These are phyloP conservation scores for Debaryomyces singareniensis DNA, from an alignment of 1,139 yeast species.

Conservation along the genomic window DNA sequence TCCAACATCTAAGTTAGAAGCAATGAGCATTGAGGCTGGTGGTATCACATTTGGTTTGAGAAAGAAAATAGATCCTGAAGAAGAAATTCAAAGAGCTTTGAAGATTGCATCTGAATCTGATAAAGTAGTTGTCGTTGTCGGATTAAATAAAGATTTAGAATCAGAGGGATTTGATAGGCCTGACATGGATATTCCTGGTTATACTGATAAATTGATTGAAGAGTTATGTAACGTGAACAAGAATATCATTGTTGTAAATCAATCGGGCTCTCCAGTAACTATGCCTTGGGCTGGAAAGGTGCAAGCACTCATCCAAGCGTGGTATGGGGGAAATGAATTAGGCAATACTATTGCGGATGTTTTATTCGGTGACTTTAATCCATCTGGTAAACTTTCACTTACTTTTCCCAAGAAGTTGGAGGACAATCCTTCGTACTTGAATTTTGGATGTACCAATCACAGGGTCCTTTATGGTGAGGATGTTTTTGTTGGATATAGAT, in stretches of 20 bases:
- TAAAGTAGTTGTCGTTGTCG: slow-evolving; percentile 45
- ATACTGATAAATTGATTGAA: slow-evolving; percentile 50
- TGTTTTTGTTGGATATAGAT: slow-evolving; percentile 48
- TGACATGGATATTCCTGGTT: slow-evolving; percentile 53
- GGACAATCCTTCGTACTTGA: slow-evolving; percentile 34
- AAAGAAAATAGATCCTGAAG: no score
- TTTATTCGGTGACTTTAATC: slow-evolving; percentile 52
- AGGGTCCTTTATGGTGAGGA: no score
- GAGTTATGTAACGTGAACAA: slow-evolving; percentile 42
- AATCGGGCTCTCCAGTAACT: slow-evolving; percentile 53
- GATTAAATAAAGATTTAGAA: slow-evolving; percentile 56
- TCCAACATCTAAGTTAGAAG: no score
- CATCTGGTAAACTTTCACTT: slow-evolving; percentile 59
- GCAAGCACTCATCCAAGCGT: slow-evolving; percentile 48
- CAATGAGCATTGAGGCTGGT: no score
- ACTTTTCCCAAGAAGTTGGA: slow-evolving; percentile 46
- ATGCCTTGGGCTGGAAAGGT: slow-evolving; percentile 56
- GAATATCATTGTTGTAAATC: slow-evolving; percentile 54
- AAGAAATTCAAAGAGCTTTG: background rate
- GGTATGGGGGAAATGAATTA: slow-evolving; percentile 53
- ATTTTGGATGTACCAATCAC: slow-evolving; percentile 43
- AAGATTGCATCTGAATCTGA: slow-evolving; percentile 44
- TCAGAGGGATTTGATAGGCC: slow-evolving; percentile 56
- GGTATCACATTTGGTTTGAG: no score
- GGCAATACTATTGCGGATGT: slow-evolving; percentile 39